Percentiles rank a stretch among this genome's conserved stretches.
These are phyloP conservation scores for Boletus vermiculosoides DNA, from an alignment of 768 basidiomycete species.

Conservation along the genomic window DNA sequence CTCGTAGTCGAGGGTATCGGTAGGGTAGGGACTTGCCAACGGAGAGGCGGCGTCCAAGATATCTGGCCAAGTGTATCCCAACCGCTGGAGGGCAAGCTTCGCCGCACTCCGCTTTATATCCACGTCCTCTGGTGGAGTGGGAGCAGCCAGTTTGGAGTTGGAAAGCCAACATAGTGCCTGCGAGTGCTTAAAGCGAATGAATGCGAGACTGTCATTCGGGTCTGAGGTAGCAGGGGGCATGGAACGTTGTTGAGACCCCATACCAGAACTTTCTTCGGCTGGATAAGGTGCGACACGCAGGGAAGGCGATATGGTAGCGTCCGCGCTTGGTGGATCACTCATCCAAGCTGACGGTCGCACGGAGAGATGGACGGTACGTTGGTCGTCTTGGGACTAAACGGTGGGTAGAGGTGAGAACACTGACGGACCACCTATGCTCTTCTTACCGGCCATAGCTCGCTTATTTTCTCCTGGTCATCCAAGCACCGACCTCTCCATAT, in stretches of 20 bases:
- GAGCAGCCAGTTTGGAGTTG: conserved; percentile 16
- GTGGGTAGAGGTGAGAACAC: conserved; percentile 5
- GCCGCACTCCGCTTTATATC: conserved; percentile 20
- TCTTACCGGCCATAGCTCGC: conserved; percentile 69
- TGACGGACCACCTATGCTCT: neutral
- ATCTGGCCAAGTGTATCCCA: conserved; percentile 44
- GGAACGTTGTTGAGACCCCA: neutral
- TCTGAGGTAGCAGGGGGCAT: neutral
- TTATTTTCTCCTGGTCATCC: conserved; percentile 60
- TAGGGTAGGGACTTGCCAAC: conserved; percentile 6
- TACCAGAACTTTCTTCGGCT: neutral
- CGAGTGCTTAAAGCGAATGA: conserved; percentile 24
- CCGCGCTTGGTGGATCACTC: conserved; percentile 44
- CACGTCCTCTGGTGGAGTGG: conserved; percentile 12
- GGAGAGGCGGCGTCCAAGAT: conserved; percentile 41
- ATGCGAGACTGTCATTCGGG: conserved; percentile 11
- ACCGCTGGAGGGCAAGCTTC: conserved; percentile 29
- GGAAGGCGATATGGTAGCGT: conserved; percentile 13
- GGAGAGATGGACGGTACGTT: conserved; percentile 67
- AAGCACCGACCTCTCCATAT: conserved; percentile 74
- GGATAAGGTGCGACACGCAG: neutral
- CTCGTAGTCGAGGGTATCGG: conserved; percentile 35
- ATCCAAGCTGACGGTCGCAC: conserved; percentile 82
- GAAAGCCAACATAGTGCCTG: conserved; percentile 28
- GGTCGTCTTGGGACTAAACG: conserved; percentile 51